Percentiles rank a stretch among this genome's conserved stretches.
Evolutionary conservation across 2,329 filamentous ascomycete genomes (phyloP).

Genomic region (Zymoseptoria passerinii): DNA sequence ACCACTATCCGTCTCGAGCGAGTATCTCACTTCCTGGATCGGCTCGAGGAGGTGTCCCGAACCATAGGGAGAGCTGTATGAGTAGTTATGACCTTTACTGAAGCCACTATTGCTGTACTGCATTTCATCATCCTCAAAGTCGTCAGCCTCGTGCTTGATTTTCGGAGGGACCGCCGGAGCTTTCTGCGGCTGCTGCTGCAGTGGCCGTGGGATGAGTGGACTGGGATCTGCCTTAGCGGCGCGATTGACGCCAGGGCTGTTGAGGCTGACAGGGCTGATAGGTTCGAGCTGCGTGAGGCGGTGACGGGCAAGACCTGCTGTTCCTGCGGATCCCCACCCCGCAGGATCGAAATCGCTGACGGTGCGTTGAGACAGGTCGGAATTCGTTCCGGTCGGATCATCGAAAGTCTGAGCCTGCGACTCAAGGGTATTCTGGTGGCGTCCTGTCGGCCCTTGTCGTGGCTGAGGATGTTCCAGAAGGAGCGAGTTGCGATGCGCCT

Average conservation of each 20-base stretch:
- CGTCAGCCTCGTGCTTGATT: constrained; percentile 15
- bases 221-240: constrained; percentile 50
- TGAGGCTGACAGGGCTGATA: constrained; percentile 22
- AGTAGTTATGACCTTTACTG: constrained; percentile 22
- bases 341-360: constrained; percentile 36
- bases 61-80: constrained; percentile 30
- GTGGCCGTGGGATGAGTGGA: constrained; percentile 44
- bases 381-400: constrained; percentile 24
- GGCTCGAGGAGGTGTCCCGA: constrained; percentile 38
- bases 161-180: constrained; percentile 18
- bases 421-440: constrained; percentile 66
- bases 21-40: constrained; percentile 45
- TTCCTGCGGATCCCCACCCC: constrained; percentile 39
- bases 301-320: constrained; percentile 26
- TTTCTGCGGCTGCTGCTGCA: constrained; percentile 24
- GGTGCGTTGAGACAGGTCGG: constrained; percentile 29
- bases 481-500: constrained; percentile 70
- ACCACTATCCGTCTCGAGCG: constrained; percentile 40
- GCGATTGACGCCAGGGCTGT: constrained; percentile 31
- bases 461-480: constrained; percentile 76
- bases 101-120: constrained; percentile 30
- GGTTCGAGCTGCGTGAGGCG: constrained; percentile 23
- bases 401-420: constrained; percentile 59
- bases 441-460: constrained; percentile 62
- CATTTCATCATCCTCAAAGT: constrained; percentile 23